Percentiles rank a stretch among this genome's conserved stretches.
These are phyloP conservation scores for Globisporangium takayamanum DNA, from an alignment of 352 stramenopile genomes.

Conservation along the genomic window DNA sequence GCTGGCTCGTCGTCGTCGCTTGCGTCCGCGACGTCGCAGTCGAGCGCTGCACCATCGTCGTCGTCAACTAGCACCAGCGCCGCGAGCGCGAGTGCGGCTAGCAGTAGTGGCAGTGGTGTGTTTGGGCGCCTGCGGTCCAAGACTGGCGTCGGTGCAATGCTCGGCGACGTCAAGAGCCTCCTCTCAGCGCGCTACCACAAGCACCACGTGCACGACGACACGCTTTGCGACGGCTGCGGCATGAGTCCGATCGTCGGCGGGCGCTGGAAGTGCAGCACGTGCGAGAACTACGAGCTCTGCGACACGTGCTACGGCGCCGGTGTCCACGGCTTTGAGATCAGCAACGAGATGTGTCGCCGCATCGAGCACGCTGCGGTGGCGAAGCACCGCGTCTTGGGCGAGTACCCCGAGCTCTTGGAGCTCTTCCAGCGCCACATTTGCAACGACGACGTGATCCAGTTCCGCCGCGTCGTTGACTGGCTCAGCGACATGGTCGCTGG, in stretches of 20 bases:
- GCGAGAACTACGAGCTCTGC: conserved; percentile 64
- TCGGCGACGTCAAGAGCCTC: conserved; percentile 56
- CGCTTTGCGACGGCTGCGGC: conserved; percentile 73
- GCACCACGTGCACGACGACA: conserved; percentile 69
- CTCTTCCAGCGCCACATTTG: conserved; percentile 64
- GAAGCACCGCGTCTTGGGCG: conserved; percentile 39
- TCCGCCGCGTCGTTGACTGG: conserved; percentile 65
- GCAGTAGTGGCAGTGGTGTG: conserved; percentile 26
- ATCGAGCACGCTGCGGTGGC: conserved; percentile 51
- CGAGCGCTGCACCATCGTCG: conserved; percentile 16
- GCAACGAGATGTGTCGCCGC: conserved; percentile 57
- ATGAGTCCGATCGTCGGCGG: conserved; percentile 69
- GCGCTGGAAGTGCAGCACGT: conserved; percentile 74
- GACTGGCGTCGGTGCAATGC: conserved; percentile 34
- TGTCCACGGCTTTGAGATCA: conserved; percentile 67
- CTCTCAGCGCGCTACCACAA: conserved; percentile 47
- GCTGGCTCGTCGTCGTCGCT: background rate
- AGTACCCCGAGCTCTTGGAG: conserved; percentile 67
- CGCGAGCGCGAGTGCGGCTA: background rate
- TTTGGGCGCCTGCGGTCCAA: conserved; percentile 44
- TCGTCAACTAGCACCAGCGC: conserved; percentile 12
- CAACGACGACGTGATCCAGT: conserved; percentile 61
- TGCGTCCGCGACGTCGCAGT: background rate
- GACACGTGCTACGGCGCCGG: conserved; percentile 59
- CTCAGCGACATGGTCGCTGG: conserved; percentile 57